These are phyloP conservation scores for Diversispora eburnea DNA, from an alignment of 192 early-diverging fungal genomes.

Conservation along the genomic window DNA sequence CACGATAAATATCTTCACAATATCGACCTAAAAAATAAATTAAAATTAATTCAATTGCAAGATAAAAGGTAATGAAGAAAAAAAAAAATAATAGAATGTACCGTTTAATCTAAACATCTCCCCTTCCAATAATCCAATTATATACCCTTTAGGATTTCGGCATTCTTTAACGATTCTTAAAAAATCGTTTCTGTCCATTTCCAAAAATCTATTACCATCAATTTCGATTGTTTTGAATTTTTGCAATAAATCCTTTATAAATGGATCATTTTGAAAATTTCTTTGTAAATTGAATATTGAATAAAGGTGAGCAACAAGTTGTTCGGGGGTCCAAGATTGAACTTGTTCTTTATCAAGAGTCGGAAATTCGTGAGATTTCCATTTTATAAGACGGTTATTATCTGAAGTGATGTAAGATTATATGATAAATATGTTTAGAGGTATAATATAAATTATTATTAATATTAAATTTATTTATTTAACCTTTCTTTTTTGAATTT, in stretches of 20 bases:
- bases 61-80: background rate
- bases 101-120: background rate
- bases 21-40: background rate
- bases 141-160: background rate
- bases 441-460: too few relatives aligned
- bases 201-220: background rate
- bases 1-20: background rate
- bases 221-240: background rate
- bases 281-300: background rate
- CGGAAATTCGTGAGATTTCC: background rate
- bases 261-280: background rate
- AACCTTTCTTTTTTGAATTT: too few relatives aligned
- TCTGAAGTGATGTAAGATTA: too few relatives aligned
- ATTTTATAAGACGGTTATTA: background rate
- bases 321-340: background rate
- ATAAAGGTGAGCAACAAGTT: background rate
- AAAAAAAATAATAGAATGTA: background rate
- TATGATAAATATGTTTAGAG: too few relatives aligned
- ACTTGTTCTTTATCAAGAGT: background rate
- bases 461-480: too few relatives aligned
- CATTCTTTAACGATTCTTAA: background rate
- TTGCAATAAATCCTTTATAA: background rate
- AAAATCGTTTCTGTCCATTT: background rate
- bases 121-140: background rate
- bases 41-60: too few relatives aligned